Evolutionary conservation across 78 protist genomes (phyloP).

Genomic region (Monosiga brevicollis): DNA sequence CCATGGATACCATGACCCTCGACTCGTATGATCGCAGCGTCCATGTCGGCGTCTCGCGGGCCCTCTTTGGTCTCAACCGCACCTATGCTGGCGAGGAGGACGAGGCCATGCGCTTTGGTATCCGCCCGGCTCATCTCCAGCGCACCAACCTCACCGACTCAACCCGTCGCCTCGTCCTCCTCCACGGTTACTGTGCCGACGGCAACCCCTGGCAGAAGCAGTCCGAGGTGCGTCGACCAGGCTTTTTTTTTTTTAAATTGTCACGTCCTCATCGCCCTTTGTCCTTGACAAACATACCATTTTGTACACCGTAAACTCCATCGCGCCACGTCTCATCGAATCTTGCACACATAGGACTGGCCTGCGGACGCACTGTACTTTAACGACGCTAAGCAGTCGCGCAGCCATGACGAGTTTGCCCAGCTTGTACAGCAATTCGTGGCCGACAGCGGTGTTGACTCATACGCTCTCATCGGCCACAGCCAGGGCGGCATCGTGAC

Average conservation of each 20-base stretch:
- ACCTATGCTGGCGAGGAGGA: not conserved
- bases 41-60: not conserved
- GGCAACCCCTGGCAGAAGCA: not conserved
- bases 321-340: no score
- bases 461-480: not conserved
- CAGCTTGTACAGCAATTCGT: not conserved
- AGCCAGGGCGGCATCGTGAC: not conserved
- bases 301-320: no score
- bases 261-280: no score
- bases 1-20: not conserved
- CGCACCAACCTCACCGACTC: not conserved
- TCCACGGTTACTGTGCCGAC: constrained; percentile 6
- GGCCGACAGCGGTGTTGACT: not conserved
- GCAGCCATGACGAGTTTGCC: constrained; percentile 1
- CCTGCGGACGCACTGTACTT: not conserved
- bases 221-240: no score
- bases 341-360: no score
- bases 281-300: no score
- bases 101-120: not conserved
- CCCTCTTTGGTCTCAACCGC: not conserved
- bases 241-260: no score
- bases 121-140: not conserved
- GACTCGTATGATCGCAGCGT: not conserved
- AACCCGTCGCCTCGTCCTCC: not conserved
- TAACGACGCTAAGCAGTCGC: not conserved